A percentile compares a stretch with the other conserved stretches of the same genome.
Conservation (phyloP, 2,329 filamentous ascomycete genomes). For the Trichoderma sp. region DNA sequence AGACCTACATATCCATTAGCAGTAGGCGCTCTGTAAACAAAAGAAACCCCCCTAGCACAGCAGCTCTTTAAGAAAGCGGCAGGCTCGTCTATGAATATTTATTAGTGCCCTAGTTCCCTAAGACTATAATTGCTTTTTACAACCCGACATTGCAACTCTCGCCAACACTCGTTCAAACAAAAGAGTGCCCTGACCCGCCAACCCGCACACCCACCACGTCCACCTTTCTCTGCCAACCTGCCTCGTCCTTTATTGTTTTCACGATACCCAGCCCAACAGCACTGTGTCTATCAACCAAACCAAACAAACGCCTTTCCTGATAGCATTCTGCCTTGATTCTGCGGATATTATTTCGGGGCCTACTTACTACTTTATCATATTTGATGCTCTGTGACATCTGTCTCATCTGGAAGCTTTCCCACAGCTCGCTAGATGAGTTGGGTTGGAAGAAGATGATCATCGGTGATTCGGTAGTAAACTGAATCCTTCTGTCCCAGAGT, state of each 20-base stretch:
- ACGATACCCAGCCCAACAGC: background rate
- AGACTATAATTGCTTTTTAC: background rate
- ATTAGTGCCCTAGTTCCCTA: background rate
- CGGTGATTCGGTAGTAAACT: background rate
- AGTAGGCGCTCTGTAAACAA: background rate
- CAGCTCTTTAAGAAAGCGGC: background rate
- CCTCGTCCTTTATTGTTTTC: background rate
- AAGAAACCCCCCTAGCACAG: background rate
- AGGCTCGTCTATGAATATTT: background rate
- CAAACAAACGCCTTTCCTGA: background rate
- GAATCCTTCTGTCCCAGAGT: background rate
- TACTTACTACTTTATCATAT: background rate
- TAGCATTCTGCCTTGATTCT: background rate
- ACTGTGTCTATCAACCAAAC: background rate
- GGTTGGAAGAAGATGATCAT: background rate
- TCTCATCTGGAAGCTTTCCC: background rate
- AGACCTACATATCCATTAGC: background rate
- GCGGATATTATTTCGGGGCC: background rate
- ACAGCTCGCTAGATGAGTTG: background rate
- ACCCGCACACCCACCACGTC: background rate
- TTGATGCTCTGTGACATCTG: background rate
- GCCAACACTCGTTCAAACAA: background rate
- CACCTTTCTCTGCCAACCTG: background rate
- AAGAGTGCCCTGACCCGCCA: background rate
- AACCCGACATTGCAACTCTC: background rate